phyloP scores from a whole-genome alignment of 805 yeast species.

The Grigorovia yakushimaensis region DNA sequence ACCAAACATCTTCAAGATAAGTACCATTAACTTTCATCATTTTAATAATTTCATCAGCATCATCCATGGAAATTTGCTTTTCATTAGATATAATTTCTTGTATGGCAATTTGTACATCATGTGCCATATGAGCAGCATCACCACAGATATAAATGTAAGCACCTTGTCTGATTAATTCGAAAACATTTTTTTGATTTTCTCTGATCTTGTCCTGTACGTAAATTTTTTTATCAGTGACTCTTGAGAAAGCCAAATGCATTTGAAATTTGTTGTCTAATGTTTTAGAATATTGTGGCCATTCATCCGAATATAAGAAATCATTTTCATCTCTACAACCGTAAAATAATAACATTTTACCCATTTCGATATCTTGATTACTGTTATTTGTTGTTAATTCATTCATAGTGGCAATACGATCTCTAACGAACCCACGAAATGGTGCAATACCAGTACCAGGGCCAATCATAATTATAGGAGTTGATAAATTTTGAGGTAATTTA shows the following conservation, averaged over 20 bases:
- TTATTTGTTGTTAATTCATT: constrained; percentile 33
- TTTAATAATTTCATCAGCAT: constrained; percentile 70
- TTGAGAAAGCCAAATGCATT: constrained; percentile 76
- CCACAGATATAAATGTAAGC: constrained; percentile 95
- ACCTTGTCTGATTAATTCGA: constrained; percentile 47
- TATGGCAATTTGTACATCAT: constrained; percentile 74
- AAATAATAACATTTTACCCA: constrained; percentile 71
- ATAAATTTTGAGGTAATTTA: constrained; percentile 80
- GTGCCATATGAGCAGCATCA: constrained; percentile 92
- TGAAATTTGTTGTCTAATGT: constrained; percentile 52
- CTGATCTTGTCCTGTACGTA: constrained; percentile 78
- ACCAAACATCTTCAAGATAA: constrained; percentile 98
- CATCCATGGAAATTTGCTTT: constrained; percentile 53
- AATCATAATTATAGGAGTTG: constrained; percentile 77
- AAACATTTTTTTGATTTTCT: constrained; percentile 38
- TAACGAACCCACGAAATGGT: constrained; percentile 89
- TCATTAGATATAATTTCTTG: constrained; percentile 50
- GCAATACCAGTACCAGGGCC: constrained; percentile 99
- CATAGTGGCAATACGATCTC: constrained; percentile 57
- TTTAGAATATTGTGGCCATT: constrained; percentile 73
- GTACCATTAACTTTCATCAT: constrained; percentile 72
- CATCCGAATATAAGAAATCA: constrained; percentile 80
- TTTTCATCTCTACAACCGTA: constrained; percentile 83
- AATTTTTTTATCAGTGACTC: constrained; percentile 49
- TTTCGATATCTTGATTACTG: constrained; percentile 28